Base-by-base conservation (phyloP, 441 rosid genomes). In the Metrosideros polymorpha region DNA sequence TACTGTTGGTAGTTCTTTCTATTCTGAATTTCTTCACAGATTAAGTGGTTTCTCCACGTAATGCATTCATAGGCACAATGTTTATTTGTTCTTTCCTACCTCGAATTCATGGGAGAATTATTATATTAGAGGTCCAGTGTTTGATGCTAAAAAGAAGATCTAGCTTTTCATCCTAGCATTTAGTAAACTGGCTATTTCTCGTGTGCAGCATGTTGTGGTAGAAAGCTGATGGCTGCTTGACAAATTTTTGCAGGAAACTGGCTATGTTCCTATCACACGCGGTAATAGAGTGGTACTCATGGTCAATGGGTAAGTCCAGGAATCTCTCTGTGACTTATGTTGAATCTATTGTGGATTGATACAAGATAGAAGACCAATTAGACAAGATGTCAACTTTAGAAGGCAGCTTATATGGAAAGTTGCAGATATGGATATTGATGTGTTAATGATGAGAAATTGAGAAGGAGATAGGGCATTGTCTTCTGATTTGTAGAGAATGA, bases 201-300 rank as follows among this genome's bases (percentile, higher is more conserved):
- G 18, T 59, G 22, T 9, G 5, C 63, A 79, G 53, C 30, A 30
- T 57, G 43, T 82, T 30, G 84, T 12, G 79, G 54, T 85, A 84
- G 53, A 42, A 52, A 52, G 61, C 82, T 59, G 18, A 27, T 52
- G 84, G 15, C 85, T 83, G 84, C 45, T 82, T 27, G 50, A 19
- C 25, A 87, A 90, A 86, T 89, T 89, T 94, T 89, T 94, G 92
- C 96, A 98, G 99, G 99, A 96, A 91, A 96, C 94, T 86, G 95
- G 92, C 89, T 98, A 98, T 90, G 98, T 98, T 89, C 98, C 99
- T 43, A 98, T 98, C 82, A 94, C 97, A 42, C 94, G 97, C 43
- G 99, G 99, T 85, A 94, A 90, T 90, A 89, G 96, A 88, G 99
- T 98, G 94, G 97, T 95, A 89, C 98, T 98, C 91, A 93, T 98